Evolutionary conservation across 1,139 yeast genomes (phyloP).

Genomic region (Suhomyces coccinellae): DNA sequence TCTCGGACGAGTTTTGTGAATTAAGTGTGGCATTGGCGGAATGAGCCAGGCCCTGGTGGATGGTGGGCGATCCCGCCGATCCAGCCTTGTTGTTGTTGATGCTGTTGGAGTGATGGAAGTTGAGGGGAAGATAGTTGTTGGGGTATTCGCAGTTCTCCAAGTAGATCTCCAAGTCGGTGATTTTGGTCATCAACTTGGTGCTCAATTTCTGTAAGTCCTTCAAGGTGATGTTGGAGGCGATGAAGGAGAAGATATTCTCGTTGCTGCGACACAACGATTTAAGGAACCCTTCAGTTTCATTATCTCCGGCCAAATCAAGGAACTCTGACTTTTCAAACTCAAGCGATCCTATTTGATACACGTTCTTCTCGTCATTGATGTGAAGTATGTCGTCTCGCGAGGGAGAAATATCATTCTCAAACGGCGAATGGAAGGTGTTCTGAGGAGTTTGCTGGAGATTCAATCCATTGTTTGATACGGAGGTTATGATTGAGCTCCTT

Average conservation of each 20-base stretch:
- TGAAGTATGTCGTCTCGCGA: constrained; percentile 15
- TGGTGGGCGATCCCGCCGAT: constrained; percentile 5
- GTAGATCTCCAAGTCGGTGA: constrained; percentile 34
- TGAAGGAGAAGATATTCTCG: constrained; percentile 48
- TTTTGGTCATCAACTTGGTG: constrained; percentile 35
- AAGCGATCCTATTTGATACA: constrained; percentile 55
- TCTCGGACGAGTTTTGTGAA: constrained; percentile 5
- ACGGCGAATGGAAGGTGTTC: constrained; percentile 1
- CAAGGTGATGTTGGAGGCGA: constrained; percentile 46
- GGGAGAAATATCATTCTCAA: constrained; percentile 3
- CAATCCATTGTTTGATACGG: constrained; percentile 6
- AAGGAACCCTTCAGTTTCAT: constrained; percentile 52
- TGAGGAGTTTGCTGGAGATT: constrained; percentile 5
- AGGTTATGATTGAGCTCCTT: constrained; percentile 13
- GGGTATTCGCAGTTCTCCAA: constrained; percentile 46
- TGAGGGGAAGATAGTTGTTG: constrained; percentile 23
- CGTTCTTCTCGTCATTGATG: constrained; percentile 22
- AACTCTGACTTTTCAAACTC: constrained; percentile 55
- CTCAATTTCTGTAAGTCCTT: constrained; percentile 51
- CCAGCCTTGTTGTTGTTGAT: constrained; percentile 8
- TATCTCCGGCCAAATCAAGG: constrained; percentile 47
- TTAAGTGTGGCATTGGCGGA: constrained; percentile 6
- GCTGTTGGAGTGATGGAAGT: constrained; percentile 9
- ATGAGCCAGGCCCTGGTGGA: neutral
- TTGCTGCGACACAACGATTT: constrained; percentile 48